phyloP scores from a whole-genome alignment of 139 green algal genomes.

The Nannochloris sp. region DNA sequence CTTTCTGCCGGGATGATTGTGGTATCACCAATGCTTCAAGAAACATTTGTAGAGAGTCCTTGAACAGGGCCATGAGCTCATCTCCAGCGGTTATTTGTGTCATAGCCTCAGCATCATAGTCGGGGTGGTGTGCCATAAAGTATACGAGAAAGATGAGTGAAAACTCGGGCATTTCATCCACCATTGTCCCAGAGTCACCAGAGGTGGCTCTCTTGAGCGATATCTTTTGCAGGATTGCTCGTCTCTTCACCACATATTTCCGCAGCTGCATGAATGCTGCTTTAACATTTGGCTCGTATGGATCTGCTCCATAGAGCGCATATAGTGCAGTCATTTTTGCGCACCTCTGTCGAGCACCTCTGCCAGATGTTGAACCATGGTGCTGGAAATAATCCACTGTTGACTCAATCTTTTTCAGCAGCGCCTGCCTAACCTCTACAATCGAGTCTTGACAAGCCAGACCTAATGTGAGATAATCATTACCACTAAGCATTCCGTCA shows the following conservation, averaged over 20 bases:
- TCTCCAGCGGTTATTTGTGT: not conserved
- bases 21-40: conserved; percentile 49
- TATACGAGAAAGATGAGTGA: conserved; percentile 63
- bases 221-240: conserved; percentile 9
- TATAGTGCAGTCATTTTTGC: conserved; percentile 63
- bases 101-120: conserved; percentile 51
- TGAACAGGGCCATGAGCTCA: conserved; percentile 11
- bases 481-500: conserved; percentile 31
- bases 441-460: conserved; percentile 52
- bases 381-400: conserved; percentile 14
- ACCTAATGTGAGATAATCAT: conserved; percentile 39
- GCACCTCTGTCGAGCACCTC: conserved; percentile 12
- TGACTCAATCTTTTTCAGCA: conserved; percentile 36
- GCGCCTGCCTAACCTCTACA: conserved; percentile 38
- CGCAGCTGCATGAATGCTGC: conserved; percentile 15
- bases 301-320: conserved; percentile 47
- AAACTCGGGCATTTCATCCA: conserved; percentile 68
- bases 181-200: conserved; percentile 25
- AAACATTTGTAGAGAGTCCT: conserved; percentile 31
- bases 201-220: conserved; percentile 14
- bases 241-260: conserved; percentile 20
- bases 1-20: not conserved
- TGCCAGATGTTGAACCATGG: not conserved
- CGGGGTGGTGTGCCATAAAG: conserved; percentile 73
- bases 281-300: conserved; percentile 18